phyloP scores from a whole-genome alignment of 805 yeast species.

The Saccharomycopsis javanensis region DNA sequence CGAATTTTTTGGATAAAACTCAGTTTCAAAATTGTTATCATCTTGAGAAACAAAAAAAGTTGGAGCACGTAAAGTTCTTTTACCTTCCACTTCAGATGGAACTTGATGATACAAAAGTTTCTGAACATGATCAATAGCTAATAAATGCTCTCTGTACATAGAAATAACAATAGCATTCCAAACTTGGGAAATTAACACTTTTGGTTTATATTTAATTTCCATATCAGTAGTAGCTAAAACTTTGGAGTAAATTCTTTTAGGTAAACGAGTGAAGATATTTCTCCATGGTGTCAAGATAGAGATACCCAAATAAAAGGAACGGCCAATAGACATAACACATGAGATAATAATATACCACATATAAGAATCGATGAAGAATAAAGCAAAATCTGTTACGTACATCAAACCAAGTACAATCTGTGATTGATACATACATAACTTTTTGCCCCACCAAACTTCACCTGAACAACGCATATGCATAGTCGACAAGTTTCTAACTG shows the following conservation, averaged over 20 bases:
- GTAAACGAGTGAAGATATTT: constrained; percentile 93
- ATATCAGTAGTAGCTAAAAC: constrained; percentile 96
- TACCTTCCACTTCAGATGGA: constrained; percentile 96
- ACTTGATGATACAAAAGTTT: constrained; percentile 96
- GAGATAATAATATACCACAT: constrained; percentile 97
- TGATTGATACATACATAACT: constrained; percentile 76
- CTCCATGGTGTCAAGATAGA: constrained; percentile 99
- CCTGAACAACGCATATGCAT: constrained; percentile 91
- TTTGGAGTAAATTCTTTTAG: constrained; percentile 98
- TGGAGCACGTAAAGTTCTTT: constrained; percentile 97
- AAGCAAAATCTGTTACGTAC: constrained; percentile 83
- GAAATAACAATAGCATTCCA: constrained; percentile 99
- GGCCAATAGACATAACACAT: constrained; percentile 92
- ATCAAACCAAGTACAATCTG: constrained; percentile 85
- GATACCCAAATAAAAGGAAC: constrained; percentile 97
- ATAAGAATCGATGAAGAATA: constrained; percentile 97
- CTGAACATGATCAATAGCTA: constrained; percentile 98
- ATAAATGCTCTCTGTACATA: constrained; percentile 98
- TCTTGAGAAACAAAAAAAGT: constrained; percentile 98
- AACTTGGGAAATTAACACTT: constrained; percentile 94
- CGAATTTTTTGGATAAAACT: constrained; percentile 92
- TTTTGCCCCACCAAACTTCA: constrained; percentile 70
- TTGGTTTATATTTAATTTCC: constrained; percentile 98
- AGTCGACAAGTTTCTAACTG: constrained; percentile 79
- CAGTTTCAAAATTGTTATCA: constrained; percentile 85